A percentile compares a stretch with the other conserved stretches of the same genome.
Evolutionary conservation across 164 flowering plant genomes (phyloP).

Genomic region (Buxus sempervirens): DNA sequence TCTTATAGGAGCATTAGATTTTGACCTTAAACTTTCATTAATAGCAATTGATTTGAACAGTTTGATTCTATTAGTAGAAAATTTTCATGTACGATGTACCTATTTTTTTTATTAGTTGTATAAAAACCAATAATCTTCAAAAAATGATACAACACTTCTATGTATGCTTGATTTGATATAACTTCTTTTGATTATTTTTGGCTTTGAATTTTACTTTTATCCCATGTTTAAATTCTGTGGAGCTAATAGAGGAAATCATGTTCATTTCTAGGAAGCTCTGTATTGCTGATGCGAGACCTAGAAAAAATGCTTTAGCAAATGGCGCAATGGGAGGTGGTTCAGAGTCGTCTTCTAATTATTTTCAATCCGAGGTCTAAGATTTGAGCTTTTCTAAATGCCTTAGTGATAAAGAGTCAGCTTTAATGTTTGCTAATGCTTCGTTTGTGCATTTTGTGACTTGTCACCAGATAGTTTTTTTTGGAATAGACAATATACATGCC

Average conservation of each 20-base stretch:
- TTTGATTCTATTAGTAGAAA: no score
- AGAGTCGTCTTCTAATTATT: constrained; percentile 94
- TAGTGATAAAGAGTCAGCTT: background rate
- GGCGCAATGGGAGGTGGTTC: constrained; percentile 99
- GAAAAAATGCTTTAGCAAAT: constrained; percentile 98
- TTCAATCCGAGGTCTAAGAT: constrained; percentile 80
- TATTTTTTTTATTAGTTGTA: no score
- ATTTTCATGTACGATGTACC: no score
- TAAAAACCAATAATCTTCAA: no score
- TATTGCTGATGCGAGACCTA: constrained; percentile 99
- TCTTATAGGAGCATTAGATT: no score
- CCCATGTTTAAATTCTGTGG: background rate
- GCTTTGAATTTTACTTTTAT: background rate
- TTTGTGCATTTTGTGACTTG: background rate
- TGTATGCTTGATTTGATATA: background rate
- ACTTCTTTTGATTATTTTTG: background rate
- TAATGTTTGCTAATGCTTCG: constrained; percentile 7
- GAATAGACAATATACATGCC: constrained; percentile 99
- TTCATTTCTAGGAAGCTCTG: constrained; percentile 71
- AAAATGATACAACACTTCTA: no score
- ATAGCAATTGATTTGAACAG: no score
- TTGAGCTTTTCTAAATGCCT: constrained; percentile 11
- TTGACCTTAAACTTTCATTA: no score
- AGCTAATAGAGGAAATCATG: constrained; percentile 1
- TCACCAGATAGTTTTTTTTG: constrained; percentile 87